Conservation (phyloP, 306 rosid species). For the Vigna radiata region DNA sequence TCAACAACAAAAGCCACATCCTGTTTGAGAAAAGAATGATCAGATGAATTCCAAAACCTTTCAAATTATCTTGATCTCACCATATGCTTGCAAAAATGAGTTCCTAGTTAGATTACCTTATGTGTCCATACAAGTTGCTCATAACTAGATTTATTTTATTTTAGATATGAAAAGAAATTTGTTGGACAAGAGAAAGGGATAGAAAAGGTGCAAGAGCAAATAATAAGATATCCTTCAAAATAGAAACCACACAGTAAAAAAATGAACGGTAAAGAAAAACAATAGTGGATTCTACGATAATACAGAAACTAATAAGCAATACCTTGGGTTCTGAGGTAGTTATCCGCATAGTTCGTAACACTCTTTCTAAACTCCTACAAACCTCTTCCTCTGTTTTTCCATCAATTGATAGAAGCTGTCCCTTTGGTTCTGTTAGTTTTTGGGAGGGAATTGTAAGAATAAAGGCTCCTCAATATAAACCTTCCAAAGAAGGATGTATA, state of each 20-base stretch:
- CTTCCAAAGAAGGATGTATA: constrained; percentile 24
- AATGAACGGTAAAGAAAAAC: constrained; percentile 9
- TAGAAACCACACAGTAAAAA: constrained; percentile 28
- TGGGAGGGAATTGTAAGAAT: constrained; percentile 30
- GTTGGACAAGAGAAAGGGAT: constrained; percentile 18
- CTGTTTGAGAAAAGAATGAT: constrained; percentile 49
- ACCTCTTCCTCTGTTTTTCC: constrained; percentile 95
- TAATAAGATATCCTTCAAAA: constrained; percentile 34
- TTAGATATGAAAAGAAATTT: constrained; percentile 14
- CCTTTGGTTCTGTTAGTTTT: constrained; percentile 83
- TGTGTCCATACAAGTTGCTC: constrained; percentile 28
- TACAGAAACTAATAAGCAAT: constrained; percentile 38
- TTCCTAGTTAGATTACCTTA: constrained; percentile 33
- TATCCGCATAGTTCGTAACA: constrained; percentile 88
- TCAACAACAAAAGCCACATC: constrained; percentile 96
- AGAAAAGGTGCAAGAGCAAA: constrained; percentile 18
- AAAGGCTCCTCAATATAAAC: constrained; percentile 31
- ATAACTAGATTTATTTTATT: constrained; percentile 28
- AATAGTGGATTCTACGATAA: constrained; percentile 29
- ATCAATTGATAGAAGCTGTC: constrained; percentile 91
- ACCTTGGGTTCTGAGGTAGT: constrained; percentile 97
- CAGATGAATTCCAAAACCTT: constrained; percentile 33
- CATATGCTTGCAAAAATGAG: constrained; percentile 8
- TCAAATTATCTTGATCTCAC: constrained; percentile 17
- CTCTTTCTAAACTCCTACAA: constrained; percentile 88